phyloP scores from a whole-genome alignment of 106 monocot genomes.

The Xerophyta viscosa region DNA sequence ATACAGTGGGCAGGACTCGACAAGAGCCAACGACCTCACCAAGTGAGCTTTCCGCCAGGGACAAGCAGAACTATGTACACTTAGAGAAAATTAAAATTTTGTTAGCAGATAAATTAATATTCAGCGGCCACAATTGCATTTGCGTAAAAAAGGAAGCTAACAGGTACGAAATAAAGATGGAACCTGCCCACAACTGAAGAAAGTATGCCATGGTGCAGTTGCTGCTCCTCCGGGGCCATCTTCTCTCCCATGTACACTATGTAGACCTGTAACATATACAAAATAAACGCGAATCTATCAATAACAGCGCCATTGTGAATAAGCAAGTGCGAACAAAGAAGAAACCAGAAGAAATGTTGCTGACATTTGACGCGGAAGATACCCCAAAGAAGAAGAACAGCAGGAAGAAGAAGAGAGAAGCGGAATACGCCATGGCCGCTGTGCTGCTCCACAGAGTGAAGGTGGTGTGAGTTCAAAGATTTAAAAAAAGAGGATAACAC shows the following conservation, averaged over 20 bases:
- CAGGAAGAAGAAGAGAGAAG: background rate
- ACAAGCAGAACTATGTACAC: background rate
- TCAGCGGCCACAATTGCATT: background rate
- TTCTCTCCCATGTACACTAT: conserved; percentile 54
- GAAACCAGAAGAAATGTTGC: background rate
- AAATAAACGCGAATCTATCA: background rate
- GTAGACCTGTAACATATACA: conserved; percentile 37
- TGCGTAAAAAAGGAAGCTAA: background rate
- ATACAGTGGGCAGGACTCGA: background rate
- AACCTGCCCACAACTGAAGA: conserved; percentile 39
- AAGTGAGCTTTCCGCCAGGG: no score
- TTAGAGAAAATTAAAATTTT: background rate
- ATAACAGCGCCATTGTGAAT: background rate
- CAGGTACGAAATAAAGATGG: background rate
- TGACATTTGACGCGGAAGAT: conserved; percentile 14
- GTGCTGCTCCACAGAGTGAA: no score
- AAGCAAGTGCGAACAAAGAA: background rate
- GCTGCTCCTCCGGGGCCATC: conserved; percentile 1
- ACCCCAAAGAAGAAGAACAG: conserved; percentile 1
- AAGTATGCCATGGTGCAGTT: conserved; percentile 30
- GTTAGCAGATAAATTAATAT: no score
- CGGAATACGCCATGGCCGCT: no score
- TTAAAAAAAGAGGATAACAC: no score
- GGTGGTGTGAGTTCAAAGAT: no score
- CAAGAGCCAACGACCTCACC: no score